These are phyloP conservation scores for Echinochloa phyllopogon DNA, from an alignment of 176 grass and related monocot species.

Conservation along the genomic window DNA sequence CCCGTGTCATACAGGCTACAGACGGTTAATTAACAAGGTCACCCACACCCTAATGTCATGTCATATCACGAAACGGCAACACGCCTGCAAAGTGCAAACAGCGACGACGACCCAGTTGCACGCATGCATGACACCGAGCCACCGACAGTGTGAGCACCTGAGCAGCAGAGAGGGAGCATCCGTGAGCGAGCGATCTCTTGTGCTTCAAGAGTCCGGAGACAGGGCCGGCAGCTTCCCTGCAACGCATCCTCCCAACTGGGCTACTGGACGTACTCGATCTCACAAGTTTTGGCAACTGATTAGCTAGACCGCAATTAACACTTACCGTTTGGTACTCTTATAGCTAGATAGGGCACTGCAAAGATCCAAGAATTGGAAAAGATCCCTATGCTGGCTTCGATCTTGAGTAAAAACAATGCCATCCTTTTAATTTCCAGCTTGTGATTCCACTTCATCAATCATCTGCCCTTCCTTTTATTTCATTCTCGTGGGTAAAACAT, in stretches of 20 bases:
- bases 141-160: conserved; percentile 41
- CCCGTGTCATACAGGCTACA: background rate
- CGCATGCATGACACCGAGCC: background rate
- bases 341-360: conserved; percentile 1
- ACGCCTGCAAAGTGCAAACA: background rate
- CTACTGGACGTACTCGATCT: background rate
- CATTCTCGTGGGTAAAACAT: background rate
- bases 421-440: background rate
- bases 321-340: conserved; percentile 44
- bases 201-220: conserved; percentile 39
- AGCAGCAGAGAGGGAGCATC: background rate
- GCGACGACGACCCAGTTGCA: background rate
- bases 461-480: background rate
- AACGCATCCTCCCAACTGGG: conserved; percentile 25
- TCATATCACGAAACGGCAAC: background rate
- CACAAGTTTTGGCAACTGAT: conserved; percentile 58
- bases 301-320: conserved; percentile 26
- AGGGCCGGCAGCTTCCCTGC: conserved; percentile 37
- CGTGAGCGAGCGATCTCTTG: conserved; percentile 29
- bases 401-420: conserved; percentile 40
- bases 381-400: background rate
- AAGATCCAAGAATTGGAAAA: conserved; percentile 38
- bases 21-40: background rate
- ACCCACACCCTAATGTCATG: background rate
- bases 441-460: background rate